These are phyloP conservation scores for Amoebophrya sp. DNA, from an alignment of 169 alveolate species.

Conservation along the genomic window DNA sequence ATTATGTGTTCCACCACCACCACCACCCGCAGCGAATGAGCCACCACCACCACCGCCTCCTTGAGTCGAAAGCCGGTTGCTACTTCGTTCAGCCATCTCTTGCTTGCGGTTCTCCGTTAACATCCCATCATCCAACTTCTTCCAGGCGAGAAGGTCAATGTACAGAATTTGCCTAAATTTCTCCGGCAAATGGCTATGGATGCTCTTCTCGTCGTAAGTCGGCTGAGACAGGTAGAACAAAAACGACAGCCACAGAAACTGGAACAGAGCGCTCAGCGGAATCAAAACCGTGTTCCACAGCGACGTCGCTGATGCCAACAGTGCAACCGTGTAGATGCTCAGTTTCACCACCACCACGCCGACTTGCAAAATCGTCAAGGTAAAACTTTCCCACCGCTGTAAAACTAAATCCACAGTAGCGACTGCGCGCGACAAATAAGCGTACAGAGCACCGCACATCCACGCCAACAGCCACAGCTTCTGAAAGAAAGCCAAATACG, in stretches of 20 bases:
- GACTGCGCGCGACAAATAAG: neutral
- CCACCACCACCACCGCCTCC: too few relatives aligned
- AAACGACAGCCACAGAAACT: neutral
- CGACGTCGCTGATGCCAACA: neutral
- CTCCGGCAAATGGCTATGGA: neutral
- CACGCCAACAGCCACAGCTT: neutral
- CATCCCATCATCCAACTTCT: too few relatives aligned
- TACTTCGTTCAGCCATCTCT: too few relatives aligned
- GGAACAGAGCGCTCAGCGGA: neutral
- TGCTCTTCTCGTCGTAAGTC: neutral
- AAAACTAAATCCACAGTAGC: neutral
- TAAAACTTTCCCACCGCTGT: neutral
- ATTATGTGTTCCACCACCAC: too few relatives aligned
- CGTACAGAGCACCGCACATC: neutral
- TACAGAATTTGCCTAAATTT: neutral
- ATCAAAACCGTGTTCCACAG: neutral
- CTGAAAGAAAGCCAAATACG: neutral
- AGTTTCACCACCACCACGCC: neutral
- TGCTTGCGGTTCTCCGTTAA: too few relatives aligned
- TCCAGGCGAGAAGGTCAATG: neutral
- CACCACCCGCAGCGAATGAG: too few relatives aligned
- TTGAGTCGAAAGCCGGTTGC: too few relatives aligned
- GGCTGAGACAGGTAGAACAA: neutral
- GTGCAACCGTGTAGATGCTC: neutral
- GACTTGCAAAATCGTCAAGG: neutral